A percentile compares a stretch with the other conserved stretches of the same genome.
Evolutionary conservation across 2,329 filamentous ascomycete species (phyloP).

Genomic region (Aureobasidium melanogenum): DNA sequence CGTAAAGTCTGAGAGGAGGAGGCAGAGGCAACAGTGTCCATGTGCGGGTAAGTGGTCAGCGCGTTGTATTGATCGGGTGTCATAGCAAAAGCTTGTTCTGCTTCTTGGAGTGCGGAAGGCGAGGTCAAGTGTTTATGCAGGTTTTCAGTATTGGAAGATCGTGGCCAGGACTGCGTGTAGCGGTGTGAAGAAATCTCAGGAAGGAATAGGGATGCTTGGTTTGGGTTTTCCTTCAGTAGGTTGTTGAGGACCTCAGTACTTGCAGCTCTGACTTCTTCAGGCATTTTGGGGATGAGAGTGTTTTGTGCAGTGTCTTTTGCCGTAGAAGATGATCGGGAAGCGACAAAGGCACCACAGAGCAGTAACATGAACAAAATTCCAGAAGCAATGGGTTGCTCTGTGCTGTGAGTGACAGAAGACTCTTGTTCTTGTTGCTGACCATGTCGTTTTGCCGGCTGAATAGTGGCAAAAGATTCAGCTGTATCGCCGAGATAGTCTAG

Average conservation of each 20-base stretch:
- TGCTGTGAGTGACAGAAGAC: not conserved
- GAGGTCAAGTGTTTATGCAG: slow-evolving; percentile 38
- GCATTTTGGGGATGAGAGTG: slow-evolving; percentile 65
- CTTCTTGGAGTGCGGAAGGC: slow-evolving; percentile 74
- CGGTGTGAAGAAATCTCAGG: not conserved
- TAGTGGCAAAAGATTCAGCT: slow-evolving; percentile 25
- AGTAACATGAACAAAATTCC: slow-evolving; percentile 89
- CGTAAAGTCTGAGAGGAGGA: slow-evolving; percentile 34
- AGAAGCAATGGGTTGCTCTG: slow-evolving; percentile 59
- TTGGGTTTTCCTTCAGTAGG: slow-evolving; percentile 59
- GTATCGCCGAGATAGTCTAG: not conserved
- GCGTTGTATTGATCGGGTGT: slow-evolving; percentile 83
- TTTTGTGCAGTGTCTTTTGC: slow-evolving; percentile 43
- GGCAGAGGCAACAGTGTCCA: not conserved
- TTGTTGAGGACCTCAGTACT: slow-evolving; percentile 70
- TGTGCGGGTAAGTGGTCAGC: slow-evolving; percentile 41
- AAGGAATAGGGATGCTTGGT: not conserved
- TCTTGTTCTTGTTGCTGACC: not conserved
- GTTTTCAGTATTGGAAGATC: slow-evolving; percentile 25
- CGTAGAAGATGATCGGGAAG: slow-evolving; percentile 61
- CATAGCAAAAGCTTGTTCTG: slow-evolving; percentile 79
- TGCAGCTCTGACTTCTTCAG: slow-evolving; percentile 70
- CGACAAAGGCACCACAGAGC: slow-evolving; percentile 90
- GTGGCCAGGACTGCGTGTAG: not conserved
- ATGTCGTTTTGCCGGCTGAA: not conserved